Conservation (phyloP, 306 rosid genomes). For the Cajanus cajan region DNA sequence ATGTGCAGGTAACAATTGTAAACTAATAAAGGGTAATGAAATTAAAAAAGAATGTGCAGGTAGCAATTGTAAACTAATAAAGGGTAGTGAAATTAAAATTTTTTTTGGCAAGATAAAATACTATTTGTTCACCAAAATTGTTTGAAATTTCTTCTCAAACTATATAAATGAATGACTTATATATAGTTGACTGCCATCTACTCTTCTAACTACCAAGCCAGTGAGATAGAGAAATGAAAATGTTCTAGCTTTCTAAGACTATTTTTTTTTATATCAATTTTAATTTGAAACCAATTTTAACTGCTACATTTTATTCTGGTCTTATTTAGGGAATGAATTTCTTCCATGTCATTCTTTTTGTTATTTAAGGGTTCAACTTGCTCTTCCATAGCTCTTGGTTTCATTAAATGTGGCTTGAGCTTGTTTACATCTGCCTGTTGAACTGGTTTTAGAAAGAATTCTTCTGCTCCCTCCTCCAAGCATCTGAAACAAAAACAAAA, state of each 20-base stretch:
- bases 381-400: conserved; percentile 49
- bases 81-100: no score
- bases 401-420: conserved; percentile 73
- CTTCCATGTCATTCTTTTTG: conserved; percentile 42
- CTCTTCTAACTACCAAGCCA: not conserved
- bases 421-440: conserved; percentile 70
- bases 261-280: not conserved
- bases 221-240: not conserved
- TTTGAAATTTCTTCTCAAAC: not conserved
- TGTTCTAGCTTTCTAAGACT: not conserved
- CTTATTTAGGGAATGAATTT: conserved; percentile 42
- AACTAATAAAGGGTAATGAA: no score
- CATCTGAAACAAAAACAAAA: conserved; percentile 55
- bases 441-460: conserved; percentile 86
- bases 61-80: no score
- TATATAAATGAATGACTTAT: conserved; percentile 12
- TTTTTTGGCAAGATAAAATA: no score
- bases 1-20: no score
- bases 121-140: conserved; percentile 11
- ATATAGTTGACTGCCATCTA: not conserved
- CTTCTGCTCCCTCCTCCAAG: conserved; percentile 92
- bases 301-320: conserved; percentile 39
- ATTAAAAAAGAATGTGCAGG: no score
- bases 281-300: conserved; percentile 12
- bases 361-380: conserved; percentile 30